Evolutionary conservation across 352 stramenopile species (phyloP).

Genomic region (Phytophthora chlamydospora): DNA sequence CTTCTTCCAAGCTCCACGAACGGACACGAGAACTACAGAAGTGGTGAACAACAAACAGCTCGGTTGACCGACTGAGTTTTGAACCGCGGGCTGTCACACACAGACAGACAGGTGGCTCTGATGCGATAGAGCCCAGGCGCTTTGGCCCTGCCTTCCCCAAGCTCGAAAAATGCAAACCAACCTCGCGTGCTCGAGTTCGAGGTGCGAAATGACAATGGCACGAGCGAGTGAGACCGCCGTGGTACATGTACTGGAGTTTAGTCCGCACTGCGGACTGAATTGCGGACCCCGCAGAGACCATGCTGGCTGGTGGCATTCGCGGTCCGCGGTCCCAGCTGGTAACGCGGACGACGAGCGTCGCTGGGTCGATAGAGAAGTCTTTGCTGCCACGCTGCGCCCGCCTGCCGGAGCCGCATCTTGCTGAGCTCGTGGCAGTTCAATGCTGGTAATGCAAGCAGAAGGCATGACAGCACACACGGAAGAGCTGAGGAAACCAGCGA

Average conservation of each 20-base stretch:
- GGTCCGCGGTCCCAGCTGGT: constrained; percentile 19
- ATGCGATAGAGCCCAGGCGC: constrained; percentile 15
- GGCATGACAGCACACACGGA: not conserved
- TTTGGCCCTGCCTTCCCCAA: constrained; percentile 19
- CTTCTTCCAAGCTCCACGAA: constrained; percentile 10
- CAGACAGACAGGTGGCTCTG: constrained; percentile 5
- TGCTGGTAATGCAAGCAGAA: too few relatives aligned
- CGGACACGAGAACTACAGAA: constrained; percentile 16
- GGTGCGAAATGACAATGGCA: constrained; percentile 17
- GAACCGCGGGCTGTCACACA: constrained; percentile 5
- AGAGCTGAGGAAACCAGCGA: not conserved
- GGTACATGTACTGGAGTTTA: constrained; percentile 13
- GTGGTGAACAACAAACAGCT: constrained; percentile 2
- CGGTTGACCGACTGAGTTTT: not conserved
- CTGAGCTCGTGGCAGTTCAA: constrained; percentile 4
- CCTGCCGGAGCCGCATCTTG: too few relatives aligned
- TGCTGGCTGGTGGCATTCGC: constrained; percentile 1
- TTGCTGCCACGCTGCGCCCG: not conserved
- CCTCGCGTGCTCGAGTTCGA: constrained; percentile 13
- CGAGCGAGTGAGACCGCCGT: constrained; percentile 17
- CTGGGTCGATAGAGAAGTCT: constrained; percentile 4
- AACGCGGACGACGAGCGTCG: constrained; percentile 10
- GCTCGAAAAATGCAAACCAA: constrained; percentile 25
- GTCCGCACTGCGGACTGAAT: not conserved
- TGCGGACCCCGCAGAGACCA: not conserved